Base-by-base conservation (phyloP, 2,329 filamentous ascomycete genomes). In the Paraphaeosphaeria sporulosa region DNA sequence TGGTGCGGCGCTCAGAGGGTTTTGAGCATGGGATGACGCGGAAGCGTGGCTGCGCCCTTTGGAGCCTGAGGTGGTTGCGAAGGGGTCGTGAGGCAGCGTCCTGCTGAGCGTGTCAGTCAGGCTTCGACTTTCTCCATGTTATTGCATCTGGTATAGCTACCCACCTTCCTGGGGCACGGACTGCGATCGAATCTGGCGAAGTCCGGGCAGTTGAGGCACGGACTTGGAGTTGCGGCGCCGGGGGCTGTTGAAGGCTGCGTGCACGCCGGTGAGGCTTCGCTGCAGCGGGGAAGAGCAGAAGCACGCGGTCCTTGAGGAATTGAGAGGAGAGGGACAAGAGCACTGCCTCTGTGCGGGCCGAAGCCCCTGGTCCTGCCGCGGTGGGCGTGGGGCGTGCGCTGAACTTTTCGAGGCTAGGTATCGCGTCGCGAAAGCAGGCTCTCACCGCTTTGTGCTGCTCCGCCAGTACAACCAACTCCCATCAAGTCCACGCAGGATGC, bases 21-120 rank as follows among this genome's bases (percentile, higher is more conserved):
- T 34, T 38, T 56, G 62, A 48, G 66, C 69, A 73, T 73, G 63
- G 59, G 60, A 49, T 66, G 62, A 70, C 67, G 69, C 64, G 63
- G 64, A 44, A 47, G 55, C 21, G 59, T 55, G 62, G 65, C 60
- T 63, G 62, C 59, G 62, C 60, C 38, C 40, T 34, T 9, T 44
- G 9, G 25, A 34, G 34, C 17, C 13, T 36, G 10, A 32, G 52
- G 8, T 4, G 4, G 52, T 13, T 8, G 27, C 10, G 9, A 40
- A 2, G 27, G 2, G 23, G 36, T 30, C 23, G 36, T 23, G 36
- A 19, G 19, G 21, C 30, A 30, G 50, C 50, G 52, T 36, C 15
- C 40, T 55, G 42, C 44, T 25, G 30, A 23, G 38, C 6, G 15
- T 23, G 30, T 54, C 51, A 55, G 21, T 36, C 34, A 12, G 4